Evolutionary conservation across 2,329 filamentous ascomycete species (phyloP).

Genomic region (Shiraia bambusicola): DNA sequence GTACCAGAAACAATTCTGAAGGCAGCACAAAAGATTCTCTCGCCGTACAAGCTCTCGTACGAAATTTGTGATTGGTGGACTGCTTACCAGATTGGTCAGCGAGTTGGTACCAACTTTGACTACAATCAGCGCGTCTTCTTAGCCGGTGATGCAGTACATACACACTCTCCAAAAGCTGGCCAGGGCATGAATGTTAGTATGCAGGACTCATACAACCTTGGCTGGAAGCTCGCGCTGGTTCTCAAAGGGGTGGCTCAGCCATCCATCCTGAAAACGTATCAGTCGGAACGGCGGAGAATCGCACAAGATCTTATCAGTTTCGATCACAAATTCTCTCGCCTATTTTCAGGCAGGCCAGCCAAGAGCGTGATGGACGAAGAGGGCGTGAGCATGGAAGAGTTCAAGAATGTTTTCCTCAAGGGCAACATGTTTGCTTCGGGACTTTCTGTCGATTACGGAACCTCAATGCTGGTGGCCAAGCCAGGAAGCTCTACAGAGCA

Average conservation of each 20-base stretch:
- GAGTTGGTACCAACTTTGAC: constrained; percentile 61
- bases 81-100: constrained; percentile 68
- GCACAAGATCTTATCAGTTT: constrained; percentile 66
- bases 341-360: constrained; percentile 53
- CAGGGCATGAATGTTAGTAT: constrained; percentile 74
- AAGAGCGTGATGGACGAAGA: constrained; percentile 62
- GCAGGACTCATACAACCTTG: constrained; percentile 64
- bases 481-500: constrained; percentile 47
- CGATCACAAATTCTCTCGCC: constrained; percentile 51
- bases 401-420: constrained; percentile 62
- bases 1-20: constrained; percentile 64
- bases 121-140: constrained; percentile 64
- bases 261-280: constrained; percentile 54
- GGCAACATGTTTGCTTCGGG: constrained; percentile 62
- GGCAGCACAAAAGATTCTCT: constrained; percentile 64
- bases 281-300: constrained; percentile 58
- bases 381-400: constrained; percentile 63
- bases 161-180: constrained; percentile 62
- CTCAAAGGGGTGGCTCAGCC: constrained; percentile 47
- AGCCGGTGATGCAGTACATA: constrained; percentile 66
- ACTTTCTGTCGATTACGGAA: constrained; percentile 59
- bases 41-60: constrained; percentile 67
- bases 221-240: constrained; percentile 58
- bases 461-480: constrained; percentile 59
- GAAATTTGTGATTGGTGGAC: constrained; percentile 68